These are phyloP conservation scores for Beta vulgaris DNA, from an alignment of 148 eudicot species.

Conservation along the genomic window DNA sequence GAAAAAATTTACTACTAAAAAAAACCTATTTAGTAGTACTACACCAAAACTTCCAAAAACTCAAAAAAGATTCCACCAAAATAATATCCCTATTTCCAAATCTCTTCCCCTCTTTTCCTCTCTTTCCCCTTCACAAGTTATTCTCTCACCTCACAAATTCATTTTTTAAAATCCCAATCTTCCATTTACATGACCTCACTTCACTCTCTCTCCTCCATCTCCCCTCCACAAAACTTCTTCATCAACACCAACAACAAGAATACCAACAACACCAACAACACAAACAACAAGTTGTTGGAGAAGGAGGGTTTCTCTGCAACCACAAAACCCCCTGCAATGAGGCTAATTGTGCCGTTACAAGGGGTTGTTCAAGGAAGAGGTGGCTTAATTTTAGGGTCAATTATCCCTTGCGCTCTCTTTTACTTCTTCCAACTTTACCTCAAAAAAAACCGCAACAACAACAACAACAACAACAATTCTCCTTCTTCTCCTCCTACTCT, in stretches of 20 bases:
- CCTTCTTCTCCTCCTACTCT: conserved; percentile 23
- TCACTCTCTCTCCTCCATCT: conserved; percentile 8
- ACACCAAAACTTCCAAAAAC: no score
- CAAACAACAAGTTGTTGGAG: no score
- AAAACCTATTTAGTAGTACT: no score
- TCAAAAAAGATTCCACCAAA: not conserved
- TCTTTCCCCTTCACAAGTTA: no score
- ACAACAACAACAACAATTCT: not conserved
- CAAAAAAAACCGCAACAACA: conserved; percentile 43
- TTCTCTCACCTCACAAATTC: not conserved
- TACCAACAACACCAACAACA: not conserved
- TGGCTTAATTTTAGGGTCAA: conserved; percentile 63
- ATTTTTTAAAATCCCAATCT: not conserved
- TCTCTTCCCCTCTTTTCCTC: conserved; percentile 5
- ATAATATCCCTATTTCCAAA: not conserved
- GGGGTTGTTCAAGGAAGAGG: conserved; percentile 87
- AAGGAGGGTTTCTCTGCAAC: not conserved
- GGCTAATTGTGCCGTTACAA: conserved; percentile 79
- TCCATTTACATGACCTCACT: conserved; percentile 2
- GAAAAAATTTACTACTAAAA: not conserved
- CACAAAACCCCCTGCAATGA: conserved; percentile 42
- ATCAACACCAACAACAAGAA: not conserved
- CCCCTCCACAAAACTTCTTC: not conserved
- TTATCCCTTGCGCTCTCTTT: conserved; percentile 78
- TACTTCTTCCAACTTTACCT: conserved; percentile 80